Base-by-base conservation (phyloP, 768 basidiomycete genomes). In the Scleroderma bovista region DNA sequence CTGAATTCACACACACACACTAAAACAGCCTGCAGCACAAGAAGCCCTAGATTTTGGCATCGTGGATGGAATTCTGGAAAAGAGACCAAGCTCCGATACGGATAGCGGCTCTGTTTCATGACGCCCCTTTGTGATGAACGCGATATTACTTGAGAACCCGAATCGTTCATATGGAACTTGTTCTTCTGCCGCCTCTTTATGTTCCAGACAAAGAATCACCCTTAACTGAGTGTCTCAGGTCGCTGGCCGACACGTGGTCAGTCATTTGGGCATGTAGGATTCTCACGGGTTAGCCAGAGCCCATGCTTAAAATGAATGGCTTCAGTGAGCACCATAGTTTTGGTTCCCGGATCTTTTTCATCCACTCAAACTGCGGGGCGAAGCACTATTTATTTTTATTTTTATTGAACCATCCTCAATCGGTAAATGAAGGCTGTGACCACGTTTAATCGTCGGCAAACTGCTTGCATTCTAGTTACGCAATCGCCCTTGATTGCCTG, bases 1-100 rank as follows among this genome's bases (percentile, higher is more conserved):
- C 38, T 54, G 57, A 43, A n/a, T n/a, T n/a, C 53, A 23, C 57
- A 59, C 26, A 54, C 46, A 57, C 23, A 56, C 48, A 48, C 34
- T 53, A 45, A 51, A 58, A 60, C 57, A 55, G 63, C 45, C 51
- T 52, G 56, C 67, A 83, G 90, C 93, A 5, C 81, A 85, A 64
- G 89, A 95, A 76, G 92, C 93, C 12, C 73, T 91, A 55, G 77
- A 83, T 32, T 97, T 97, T 68, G 93, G 93, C 36, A 88, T 97
- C 48, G 88, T 96, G 45, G 93, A 97, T 70, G 87, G 86, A 48
- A 89, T 97, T 57, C 76, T 96, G 48, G 86, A 92, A 68, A 86
- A 78, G 61, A 74, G 87, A 51, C 86, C 86, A 44, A 72, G 74
- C 61, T 65, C 76, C 42, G 81, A 83, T 48, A 62, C 49, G 43